These are phyloP conservation scores for Calonectria montana DNA, from an alignment of 2,329 filamentous ascomycete species.

Conservation along the genomic window DNA sequence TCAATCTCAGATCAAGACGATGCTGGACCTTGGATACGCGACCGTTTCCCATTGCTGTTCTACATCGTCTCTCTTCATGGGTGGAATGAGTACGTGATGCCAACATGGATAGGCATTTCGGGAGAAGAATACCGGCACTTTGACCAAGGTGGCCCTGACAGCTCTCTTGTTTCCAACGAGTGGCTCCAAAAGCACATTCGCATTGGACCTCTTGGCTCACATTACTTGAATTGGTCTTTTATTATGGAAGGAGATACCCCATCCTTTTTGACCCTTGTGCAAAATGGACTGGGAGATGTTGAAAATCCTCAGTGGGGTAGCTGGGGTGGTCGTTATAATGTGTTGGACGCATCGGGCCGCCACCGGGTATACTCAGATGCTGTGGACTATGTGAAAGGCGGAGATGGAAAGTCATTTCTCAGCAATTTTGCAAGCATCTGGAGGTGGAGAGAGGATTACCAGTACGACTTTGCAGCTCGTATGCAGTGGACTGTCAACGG, in stretches of 20 bases:
- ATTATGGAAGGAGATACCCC: neutral
- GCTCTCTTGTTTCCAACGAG: neutral
- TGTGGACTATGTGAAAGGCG: neutral
- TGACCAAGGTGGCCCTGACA: neutral
- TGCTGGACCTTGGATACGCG: neutral
- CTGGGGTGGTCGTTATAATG: neutral
- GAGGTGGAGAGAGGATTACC: constrained; percentile 55
- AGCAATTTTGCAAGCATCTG: constrained; percentile 52
- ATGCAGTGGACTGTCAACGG: constrained; percentile 52
- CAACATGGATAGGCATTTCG: neutral
- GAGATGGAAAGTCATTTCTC: constrained; percentile 40
- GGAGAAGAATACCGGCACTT: neutral
- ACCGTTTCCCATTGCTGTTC: neutral
- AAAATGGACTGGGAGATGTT: neutral
- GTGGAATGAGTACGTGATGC: neutral
- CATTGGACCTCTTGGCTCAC: neutral
- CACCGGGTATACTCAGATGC: neutral
- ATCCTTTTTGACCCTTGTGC: neutral
- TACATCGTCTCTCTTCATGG: neutral
- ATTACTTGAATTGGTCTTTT: neutral
- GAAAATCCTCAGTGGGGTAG: neutral
- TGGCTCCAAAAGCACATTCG: neutral
- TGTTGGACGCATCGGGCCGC: neutral
- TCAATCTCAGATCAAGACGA: neutral
- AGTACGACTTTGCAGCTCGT: constrained; percentile 55